Conservation (phyloP, 768 basidiomycete species). For the Rhizopogon vulgaris region DNA sequence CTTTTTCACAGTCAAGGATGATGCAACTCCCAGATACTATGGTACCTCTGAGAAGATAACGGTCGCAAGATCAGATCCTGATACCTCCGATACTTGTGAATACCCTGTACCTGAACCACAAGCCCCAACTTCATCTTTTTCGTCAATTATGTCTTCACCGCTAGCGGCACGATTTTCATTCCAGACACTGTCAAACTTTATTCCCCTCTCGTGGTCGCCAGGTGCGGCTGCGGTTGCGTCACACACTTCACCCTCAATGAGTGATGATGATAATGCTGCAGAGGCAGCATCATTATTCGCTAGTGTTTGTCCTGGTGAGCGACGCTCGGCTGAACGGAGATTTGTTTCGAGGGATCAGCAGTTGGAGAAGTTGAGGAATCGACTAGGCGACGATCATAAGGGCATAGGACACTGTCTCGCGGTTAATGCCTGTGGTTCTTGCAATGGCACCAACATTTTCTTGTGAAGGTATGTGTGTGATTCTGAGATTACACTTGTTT, state of each 20-base stretch:
- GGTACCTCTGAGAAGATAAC: conserved; percentile 21
- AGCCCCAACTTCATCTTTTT: conserved; percentile 33
- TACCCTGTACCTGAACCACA: conserved; percentile 15
- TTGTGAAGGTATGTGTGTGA: conserved; percentile 20
- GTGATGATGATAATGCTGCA: conserved; percentile 2
- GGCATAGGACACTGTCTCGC: conserved; percentile 14
- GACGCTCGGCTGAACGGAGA: conserved; percentile 18
- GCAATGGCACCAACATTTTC: conserved; percentile 16
- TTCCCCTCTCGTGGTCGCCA: conserved; percentile 48
- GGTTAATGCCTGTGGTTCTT: conserved; percentile 25
- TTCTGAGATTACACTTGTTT: background rate
- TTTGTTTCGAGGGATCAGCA: conserved; percentile 65
- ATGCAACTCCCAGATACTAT: conserved; percentile 33
- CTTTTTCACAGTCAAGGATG: conserved; percentile 29
- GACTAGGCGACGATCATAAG: conserved; percentile 38
- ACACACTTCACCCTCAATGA: conserved; percentile 16
- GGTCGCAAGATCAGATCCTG: conserved; percentile 1
- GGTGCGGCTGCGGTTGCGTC: conserved; percentile 27
- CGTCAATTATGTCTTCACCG: conserved; percentile 46
- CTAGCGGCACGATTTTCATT: conserved; percentile 53
- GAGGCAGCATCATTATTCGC: conserved; percentile 8
- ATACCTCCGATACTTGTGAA: conserved; percentile 16
- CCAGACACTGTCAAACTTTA: conserved; percentile 54
- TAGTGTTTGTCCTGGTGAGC: conserved; percentile 6
- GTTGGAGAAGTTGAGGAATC: conserved; percentile 52